phyloP scores from a whole-genome alignment of 352 stramenopile species.

The Blastocystis sp. region DNA sequence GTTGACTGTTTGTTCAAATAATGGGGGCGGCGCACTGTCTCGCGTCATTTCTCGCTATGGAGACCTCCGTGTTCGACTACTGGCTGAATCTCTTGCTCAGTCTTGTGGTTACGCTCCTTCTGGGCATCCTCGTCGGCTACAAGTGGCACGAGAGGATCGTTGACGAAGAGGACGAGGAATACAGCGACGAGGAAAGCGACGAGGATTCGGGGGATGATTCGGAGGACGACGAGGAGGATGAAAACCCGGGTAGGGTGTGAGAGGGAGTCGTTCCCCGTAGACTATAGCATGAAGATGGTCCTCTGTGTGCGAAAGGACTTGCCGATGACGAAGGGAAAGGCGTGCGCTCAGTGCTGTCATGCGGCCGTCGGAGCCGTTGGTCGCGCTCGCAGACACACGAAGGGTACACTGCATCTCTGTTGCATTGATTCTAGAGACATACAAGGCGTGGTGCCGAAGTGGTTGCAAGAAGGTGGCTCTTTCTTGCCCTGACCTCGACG shows the following conservation, averaged over 20 bases:
- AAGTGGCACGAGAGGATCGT: conserved; percentile 36
- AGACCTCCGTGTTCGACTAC: not conserved
- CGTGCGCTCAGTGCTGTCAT: conserved; percentile 63
- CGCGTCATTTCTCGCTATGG: not conserved
- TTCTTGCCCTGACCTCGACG: conserved; percentile 34
- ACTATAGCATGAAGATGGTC: conserved; percentile 72
- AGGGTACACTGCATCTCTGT: not conserved
- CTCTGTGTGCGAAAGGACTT: conserved; percentile 59
- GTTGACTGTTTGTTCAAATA: conserved; percentile 42
- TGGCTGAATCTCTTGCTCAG: not conserved
- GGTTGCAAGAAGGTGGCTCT: conserved; percentile 70
- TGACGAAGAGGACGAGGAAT: conserved; percentile 3
- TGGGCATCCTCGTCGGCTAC: conserved; percentile 28
- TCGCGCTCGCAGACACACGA: conserved; percentile 33
- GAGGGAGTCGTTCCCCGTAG: conserved; percentile 1
- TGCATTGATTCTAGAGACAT: conserved; percentile 14
- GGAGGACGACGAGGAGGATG: conserved; percentile 51
- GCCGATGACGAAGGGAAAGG: conserved; percentile 70
- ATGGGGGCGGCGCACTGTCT: no score
- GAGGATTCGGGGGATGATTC: not conserved
- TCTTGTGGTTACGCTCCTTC: not conserved
- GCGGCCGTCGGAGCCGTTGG: conserved; percentile 37
- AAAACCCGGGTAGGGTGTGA: conserved; percentile 18
- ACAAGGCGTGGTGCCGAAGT: conserved; percentile 56
- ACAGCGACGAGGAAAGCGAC: not conserved